phyloP scores from a whole-genome alignment of 768 basidiomycete genomes.

The Mycena amicta region DNA sequence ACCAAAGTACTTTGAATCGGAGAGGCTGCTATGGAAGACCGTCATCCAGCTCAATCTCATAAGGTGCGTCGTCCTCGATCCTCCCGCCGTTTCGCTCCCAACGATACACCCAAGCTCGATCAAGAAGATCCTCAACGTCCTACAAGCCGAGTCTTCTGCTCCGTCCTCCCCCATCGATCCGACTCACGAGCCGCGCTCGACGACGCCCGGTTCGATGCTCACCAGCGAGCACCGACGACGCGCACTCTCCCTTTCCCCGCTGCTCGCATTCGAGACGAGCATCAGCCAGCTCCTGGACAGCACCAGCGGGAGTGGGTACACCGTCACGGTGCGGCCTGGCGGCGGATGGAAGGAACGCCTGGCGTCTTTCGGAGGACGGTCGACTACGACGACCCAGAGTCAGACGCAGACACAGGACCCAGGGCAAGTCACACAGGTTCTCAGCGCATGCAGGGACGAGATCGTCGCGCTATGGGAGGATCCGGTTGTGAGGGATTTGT shows the following conservation, averaged over 20 bases:
- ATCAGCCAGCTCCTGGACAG: slow-evolving; percentile 38
- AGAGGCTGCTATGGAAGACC: slow-evolving; percentile 49
- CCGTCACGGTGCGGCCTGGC: slow-evolving; percentile 44
- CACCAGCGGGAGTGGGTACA: slow-evolving; percentile 32
- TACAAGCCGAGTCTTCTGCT: slow-evolving; percentile 36
- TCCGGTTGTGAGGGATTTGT: slow-evolving; percentile 38
- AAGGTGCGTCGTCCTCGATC: slow-evolving; percentile 29
- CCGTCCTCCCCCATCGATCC: slow-evolving; percentile 4
- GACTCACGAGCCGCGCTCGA: background rate
- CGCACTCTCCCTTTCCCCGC: slow-evolving; percentile 27
- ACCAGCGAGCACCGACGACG: slow-evolving; percentile 12
- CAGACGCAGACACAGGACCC: background rate
- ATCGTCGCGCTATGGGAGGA: slow-evolving; percentile 56
- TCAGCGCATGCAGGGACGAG: slow-evolving; percentile 45
- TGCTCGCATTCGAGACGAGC: slow-evolving; percentile 48
- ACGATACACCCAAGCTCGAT: slow-evolving; percentile 41
- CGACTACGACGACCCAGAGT: background rate
- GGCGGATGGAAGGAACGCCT: slow-evolving; percentile 47
- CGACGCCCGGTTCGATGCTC: slow-evolving; percentile 6
- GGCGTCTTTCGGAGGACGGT: slow-evolving; percentile 5
- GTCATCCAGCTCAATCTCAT: slow-evolving; percentile 58
- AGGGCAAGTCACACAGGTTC: slow-evolving; percentile 25
- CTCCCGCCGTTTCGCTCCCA: background rate
- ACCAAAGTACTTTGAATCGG: slow-evolving; percentile 46
- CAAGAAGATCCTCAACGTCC: slow-evolving; percentile 44